Percentiles rank a stretch among this genome's conserved stretches.
Conservation (phyloP, 805 yeast species). For the Hanseniaspora meyeri region DNA sequence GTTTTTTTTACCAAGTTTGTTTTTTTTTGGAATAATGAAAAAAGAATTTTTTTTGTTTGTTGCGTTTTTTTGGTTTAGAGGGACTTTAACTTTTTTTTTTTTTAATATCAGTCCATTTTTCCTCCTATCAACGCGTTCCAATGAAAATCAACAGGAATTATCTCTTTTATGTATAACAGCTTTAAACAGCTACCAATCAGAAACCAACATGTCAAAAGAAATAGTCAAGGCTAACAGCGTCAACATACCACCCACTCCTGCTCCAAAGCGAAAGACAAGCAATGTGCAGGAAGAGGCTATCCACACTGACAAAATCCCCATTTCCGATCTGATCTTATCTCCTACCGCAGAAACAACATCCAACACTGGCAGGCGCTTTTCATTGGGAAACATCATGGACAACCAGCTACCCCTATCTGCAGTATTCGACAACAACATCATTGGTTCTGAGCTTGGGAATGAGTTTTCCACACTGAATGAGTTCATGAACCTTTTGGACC, state of each 20-base stretch:
- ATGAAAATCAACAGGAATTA: too few species aligned
- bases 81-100: too few species aligned
- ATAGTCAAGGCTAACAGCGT: background rate
- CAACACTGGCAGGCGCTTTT: background rate
- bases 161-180: too few species aligned
- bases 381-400: slow-evolving; percentile 4
- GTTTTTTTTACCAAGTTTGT: background rate
- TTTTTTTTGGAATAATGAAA: background rate
- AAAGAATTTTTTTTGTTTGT: background rate
- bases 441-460: slow-evolving; percentile 11
- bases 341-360: background rate
- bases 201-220: background rate
- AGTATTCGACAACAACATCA: slow-evolving; percentile 8
- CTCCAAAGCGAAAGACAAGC: background rate
- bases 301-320: background rate
- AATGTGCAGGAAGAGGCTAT: background rate
- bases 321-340: background rate
- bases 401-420: slow-evolving; percentile 12
- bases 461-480: slow-evolving; percentile 12
- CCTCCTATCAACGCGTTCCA: too few species aligned
- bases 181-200: background rate
- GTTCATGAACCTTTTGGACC: slow-evolving; percentile 7
- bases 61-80: too few species aligned
- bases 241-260: background rate
- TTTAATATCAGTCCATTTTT: too few species aligned